Evolutionary conservation across 176 grass and related monocot genomes (phyloP).

Genomic region (Urochloa ruziziensis): DNA sequence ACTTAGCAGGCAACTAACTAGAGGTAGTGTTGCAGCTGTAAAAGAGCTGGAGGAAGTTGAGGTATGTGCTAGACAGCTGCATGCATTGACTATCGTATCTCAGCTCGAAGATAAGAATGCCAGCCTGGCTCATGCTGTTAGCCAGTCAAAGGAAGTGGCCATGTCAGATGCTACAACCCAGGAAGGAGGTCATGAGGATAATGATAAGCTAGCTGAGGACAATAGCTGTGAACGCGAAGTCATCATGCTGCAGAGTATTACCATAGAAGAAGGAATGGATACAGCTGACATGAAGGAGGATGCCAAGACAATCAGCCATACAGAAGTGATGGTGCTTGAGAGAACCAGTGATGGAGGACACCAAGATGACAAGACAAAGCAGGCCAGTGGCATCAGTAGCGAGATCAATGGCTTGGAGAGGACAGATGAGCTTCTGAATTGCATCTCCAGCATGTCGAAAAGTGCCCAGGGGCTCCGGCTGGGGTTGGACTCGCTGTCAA

Average conservation of each 20-base stretch:
- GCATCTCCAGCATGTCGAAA: slow-evolving; percentile 47
- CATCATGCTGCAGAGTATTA: neutral
- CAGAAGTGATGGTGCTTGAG: neutral
- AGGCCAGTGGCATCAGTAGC: neutral
- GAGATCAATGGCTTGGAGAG: neutral
- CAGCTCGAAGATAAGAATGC: slow-evolving; percentile 34
- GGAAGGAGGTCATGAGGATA: neutral
- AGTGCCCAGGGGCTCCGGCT: slow-evolving; percentile 22
- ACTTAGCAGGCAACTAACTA: slow-evolving; percentile 30
- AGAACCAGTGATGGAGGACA: neutral
- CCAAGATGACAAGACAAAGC: slow-evolving; percentile 26
- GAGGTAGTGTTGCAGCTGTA: slow-evolving; percentile 32
- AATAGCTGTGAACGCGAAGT: neutral
- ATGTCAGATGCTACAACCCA: neutral
- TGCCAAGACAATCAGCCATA: neutral
- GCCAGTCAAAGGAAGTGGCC: slow-evolving; percentile 22
- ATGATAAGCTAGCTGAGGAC: slow-evolving; percentile 6
- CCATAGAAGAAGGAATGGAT: neutral
- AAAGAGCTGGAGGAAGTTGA: slow-evolving; percentile 74
- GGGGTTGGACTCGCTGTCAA: slow-evolving; percentile 56
- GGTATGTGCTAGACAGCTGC: slow-evolving; percentile 45
- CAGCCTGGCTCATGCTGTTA: slow-evolving; percentile 13
- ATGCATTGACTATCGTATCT: slow-evolving; percentile 18
- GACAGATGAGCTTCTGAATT: slow-evolving; percentile 37
- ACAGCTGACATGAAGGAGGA: slow-evolving; percentile 11